Conservation (phyloP, 1,139 yeast genomes). For the Entelexis sorbosivorans region DNA sequence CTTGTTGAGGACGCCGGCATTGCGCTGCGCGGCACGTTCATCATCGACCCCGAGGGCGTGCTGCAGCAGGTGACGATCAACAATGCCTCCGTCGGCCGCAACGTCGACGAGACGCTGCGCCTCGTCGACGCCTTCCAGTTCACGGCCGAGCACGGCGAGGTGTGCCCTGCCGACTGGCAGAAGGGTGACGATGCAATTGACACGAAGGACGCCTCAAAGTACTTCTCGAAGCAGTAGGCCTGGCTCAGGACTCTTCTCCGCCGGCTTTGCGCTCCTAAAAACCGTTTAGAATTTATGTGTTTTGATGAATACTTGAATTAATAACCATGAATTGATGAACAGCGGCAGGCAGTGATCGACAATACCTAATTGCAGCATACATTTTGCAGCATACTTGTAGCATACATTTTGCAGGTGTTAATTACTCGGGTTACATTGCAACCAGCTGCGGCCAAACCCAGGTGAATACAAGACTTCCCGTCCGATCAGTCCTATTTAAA, state of each 20-base stretch:
- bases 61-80: constrained; percentile 94
- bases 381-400: too few species aligned
- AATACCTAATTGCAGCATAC: too few species aligned
- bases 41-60: constrained; percentile 89
- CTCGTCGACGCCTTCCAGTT: constrained; percentile 46
- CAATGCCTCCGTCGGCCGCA: constrained; percentile 98
- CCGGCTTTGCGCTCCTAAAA: too few species aligned
- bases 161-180: constrained; percentile 98
- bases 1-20: neutral
- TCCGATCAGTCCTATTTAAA: too few species aligned
- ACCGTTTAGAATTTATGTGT: too few species aligned
- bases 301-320: neutral
- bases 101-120: constrained; percentile 91
- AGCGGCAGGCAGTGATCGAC: too few species aligned
- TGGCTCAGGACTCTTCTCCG: too few species aligned
- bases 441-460: too few species aligned
- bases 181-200: constrained; percentile 93
- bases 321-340: too few species aligned
- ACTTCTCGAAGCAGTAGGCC: constrained; percentile 22
- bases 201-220: constrained; percentile 51
- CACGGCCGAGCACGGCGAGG: constrained; percentile 86
- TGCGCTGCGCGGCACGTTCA: constrained; percentile 48
- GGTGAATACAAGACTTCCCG: too few species aligned
- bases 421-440: too few species aligned
- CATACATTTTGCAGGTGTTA: too few species aligned